These are phyloP conservation scores for Apiospora saccharicola DNA, from an alignment of 2,329 filamentous ascomycete species.

Conservation along the genomic window DNA sequence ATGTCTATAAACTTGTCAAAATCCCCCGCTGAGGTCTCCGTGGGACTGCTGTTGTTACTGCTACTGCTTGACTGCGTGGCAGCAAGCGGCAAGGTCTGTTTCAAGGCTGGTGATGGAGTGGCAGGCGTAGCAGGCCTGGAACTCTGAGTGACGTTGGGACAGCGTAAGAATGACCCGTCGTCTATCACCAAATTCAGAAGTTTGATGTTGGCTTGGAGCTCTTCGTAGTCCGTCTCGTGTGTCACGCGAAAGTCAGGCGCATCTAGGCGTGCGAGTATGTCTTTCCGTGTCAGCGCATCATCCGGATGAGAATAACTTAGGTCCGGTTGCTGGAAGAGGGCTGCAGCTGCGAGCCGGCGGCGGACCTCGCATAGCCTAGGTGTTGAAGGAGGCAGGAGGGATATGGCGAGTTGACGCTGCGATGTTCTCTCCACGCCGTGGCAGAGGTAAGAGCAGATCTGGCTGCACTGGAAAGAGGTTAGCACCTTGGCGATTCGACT, in stretches of 20 bases:
- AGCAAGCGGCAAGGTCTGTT: background rate
- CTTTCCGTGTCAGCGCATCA: constrained; percentile 49
- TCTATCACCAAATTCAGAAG: constrained; percentile 81
- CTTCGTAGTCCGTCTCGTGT: constrained; percentile 69
- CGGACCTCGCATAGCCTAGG: constrained; percentile 65
- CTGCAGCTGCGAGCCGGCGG: constrained; percentile 70
- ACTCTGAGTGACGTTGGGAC: constrained; percentile 25
- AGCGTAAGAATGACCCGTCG: constrained; percentile 52
- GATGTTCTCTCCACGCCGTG: constrained; percentile 54
- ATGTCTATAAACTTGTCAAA: constrained; percentile 79
- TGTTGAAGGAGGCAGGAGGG: constrained; percentile 63
- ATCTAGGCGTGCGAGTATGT: constrained; percentile 55
- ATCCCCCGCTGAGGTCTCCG: constrained; percentile 31
- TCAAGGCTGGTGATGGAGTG: constrained; percentile 40
- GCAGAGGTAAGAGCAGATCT: constrained; percentile 57
- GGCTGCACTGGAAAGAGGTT: constrained; percentile 52
- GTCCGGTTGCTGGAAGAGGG: constrained; percentile 61
- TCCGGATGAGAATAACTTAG: constrained; percentile 52
- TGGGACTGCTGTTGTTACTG: background rate
- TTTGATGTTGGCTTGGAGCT: constrained; percentile 69
- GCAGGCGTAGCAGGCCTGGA: constrained; percentile 38
- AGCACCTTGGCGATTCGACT: background rate
- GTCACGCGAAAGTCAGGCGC: constrained; percentile 59
- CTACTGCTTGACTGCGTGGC: background rate
- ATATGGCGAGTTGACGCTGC: constrained; percentile 65